phyloP scores from a whole-genome alignment of 73 alveolate species.

The Symbiodinium natans region DNA sequence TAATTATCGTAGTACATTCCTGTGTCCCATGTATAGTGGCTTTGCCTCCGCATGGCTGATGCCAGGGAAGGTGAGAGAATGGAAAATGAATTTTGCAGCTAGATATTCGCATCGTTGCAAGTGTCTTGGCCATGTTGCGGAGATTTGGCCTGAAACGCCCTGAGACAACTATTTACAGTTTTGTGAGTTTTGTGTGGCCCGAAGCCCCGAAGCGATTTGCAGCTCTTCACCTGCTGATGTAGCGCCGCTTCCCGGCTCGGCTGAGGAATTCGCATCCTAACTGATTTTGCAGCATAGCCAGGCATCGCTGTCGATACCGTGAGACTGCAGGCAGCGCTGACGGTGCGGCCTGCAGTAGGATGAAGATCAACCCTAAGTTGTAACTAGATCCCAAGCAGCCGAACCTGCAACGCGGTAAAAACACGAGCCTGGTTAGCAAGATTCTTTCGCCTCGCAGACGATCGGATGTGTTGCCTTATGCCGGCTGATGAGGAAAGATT shows the following conservation, averaged over 20 bases:
- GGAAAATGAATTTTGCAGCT: too few species aligned
- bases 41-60: background rate
- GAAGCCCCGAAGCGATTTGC: background rate
- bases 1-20: too few species aligned
- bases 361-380: too few species aligned
- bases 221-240: background rate
- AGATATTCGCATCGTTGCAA: too few species aligned
- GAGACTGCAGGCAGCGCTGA: background rate
- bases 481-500: constrained; percentile 2
- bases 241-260: background rate
- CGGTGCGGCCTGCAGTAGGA: too few species aligned
- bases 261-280: background rate
- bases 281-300: background rate
- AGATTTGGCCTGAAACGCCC: too few species aligned
- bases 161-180: too few species aligned
- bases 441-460: background rate
- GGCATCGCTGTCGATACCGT: background rate
- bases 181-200: background rate
- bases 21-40: background rate
- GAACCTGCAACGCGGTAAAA: background rate
- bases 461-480: background rate
- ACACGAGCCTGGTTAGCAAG: background rate
- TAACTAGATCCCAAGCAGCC: too few species aligned
- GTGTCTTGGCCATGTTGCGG: too few species aligned
- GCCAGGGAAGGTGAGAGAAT: background rate